Base-by-base conservation (phyloP, 176 grass and related monocot genomes). In the Canna indica region DNA sequence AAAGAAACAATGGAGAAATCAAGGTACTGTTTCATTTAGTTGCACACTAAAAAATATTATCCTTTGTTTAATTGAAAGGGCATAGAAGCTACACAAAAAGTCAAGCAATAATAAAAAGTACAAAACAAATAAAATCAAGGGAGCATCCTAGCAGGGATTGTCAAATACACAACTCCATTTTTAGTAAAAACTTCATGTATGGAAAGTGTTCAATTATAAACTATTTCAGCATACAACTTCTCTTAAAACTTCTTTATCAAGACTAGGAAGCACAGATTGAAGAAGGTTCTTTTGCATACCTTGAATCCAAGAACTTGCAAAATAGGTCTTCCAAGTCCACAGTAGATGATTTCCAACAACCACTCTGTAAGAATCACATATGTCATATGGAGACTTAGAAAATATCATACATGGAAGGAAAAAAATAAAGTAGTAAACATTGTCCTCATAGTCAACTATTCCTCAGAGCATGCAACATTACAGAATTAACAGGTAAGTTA, bases 311-410 rank as follows among this genome's bases (percentile, higher is more conserved):
- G 53, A 84, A 88, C 33, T 59, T 79, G 79, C 48, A 67, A 10
- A 88, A 77, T 36, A 87, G 1, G 1, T 83, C 86, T 20, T 87
- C 79, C 70, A 96, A 70, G 76, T 80, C 77, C 34, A 85, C 78
- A 70, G 39, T 15, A 17, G 88, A 80, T 72, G 81, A 81, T 74
- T 47, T 80, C 83, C 79, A 83, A 18, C 71, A 45, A 56, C 75
- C 82, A 7, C 68, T 81, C 93, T 96, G 59, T 26, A 58, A 52
- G 56, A 71, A 50, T 5, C 11, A 45, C 0, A 68, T 9, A 33
- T 68, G 13, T 35, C 33, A 25, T 13, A 58, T 44, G 12, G 3
- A 18, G 50, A 45, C 76, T 31, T 0, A 24, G 32, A 36, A 60
- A 22, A 32, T 33, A 10, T 46, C 5, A 20, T 46, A 36, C 17